Conservation (phyloP, 805 yeast species). For the Zygosaccharomyces rouxii region DNA sequence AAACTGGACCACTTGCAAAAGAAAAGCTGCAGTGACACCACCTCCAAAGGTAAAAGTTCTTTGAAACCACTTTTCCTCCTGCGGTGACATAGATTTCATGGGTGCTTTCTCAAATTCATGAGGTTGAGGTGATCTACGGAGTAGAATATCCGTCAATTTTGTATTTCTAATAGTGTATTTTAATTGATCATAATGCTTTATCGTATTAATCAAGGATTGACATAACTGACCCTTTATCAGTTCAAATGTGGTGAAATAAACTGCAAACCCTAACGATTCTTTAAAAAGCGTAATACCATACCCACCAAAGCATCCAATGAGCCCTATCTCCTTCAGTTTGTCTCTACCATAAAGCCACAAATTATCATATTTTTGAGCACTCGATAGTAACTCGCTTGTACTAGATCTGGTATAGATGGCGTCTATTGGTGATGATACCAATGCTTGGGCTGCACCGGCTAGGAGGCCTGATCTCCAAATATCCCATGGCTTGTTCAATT, state of each 20-base stretch:
- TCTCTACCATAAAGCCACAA: constrained; percentile 72
- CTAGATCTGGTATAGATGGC: constrained; percentile 81
- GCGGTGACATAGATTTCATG: constrained; percentile 20
- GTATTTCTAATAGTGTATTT: constrained; percentile 31
- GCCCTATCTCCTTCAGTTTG: constrained; percentile 69
- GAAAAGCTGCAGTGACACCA: constrained; percentile 81
- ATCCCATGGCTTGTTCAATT: constrained; percentile 40
- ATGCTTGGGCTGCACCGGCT: constrained; percentile 85
- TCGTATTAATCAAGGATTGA: constrained; percentile 42
- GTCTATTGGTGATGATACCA: constrained; percentile 90
- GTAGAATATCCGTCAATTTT: constrained; percentile 26
- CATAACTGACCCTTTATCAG: constrained; percentile 66
- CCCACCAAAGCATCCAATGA: constrained; percentile 86
- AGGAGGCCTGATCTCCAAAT: constrained; percentile 73
- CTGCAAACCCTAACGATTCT: constrained; percentile 79
- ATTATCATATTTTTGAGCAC: constrained; percentile 52
- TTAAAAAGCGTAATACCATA: constrained; percentile 71
- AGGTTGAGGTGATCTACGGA: constrained; percentile 16
- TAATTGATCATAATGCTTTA: constrained; percentile 42
- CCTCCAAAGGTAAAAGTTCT: constrained; percentile 54
- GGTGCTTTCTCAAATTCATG: constrained; percentile 21
- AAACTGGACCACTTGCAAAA: constrained; percentile 73
- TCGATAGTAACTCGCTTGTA: constrained; percentile 65
- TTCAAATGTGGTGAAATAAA: constrained; percentile 79
- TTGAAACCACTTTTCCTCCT: constrained; percentile 28